A percentile compares a stretch with the other conserved stretches of the same genome.
Conservation (phyloP, 306 rosid genomes). For the Vigna hirtella region DNA sequence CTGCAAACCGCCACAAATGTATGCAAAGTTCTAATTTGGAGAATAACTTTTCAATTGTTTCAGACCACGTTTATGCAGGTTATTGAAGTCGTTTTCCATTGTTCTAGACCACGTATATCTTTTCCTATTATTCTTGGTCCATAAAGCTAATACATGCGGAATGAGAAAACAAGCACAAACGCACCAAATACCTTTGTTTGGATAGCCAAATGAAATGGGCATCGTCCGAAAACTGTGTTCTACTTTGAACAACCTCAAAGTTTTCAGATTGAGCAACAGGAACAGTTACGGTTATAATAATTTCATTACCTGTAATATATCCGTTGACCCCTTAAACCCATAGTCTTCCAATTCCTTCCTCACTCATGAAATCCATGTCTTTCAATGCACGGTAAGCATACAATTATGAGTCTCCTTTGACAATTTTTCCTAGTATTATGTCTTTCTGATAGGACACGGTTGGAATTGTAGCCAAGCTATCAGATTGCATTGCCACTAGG, state of each 20-base stretch:
- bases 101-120: slow-evolving; percentile 28
- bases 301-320: slow-evolving; percentile 38
- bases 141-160: neutral
- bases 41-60: neutral
- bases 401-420: neutral
- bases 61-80: slow-evolving; percentile 36
- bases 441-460: slow-evolving; percentile 68
- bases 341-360: slow-evolving; percentile 47
- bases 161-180: slow-evolving; percentile 26
- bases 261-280: slow-evolving; percentile 56
- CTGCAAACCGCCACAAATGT: neutral
- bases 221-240: slow-evolving; percentile 53
- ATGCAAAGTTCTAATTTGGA: neutral
- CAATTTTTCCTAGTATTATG: neutral
- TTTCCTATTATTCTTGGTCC: neutral
- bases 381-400: slow-evolving; percentile 70
- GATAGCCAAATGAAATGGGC: slow-evolving; percentile 41
- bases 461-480: slow-evolving; percentile 86
- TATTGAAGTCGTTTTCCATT: neutral
- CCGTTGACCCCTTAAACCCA: slow-evolving; percentile 47
- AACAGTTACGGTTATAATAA: neutral
- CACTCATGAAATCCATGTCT: slow-evolving; percentile 74
- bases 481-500: slow-evolving; percentile 76
- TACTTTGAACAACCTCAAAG: slow-evolving; percentile 49
- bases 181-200: slow-evolving; percentile 8